Base-by-base conservation (phyloP, 2,329 filamentous ascomycete species). In the Penicillium griseofulvum region DNA sequence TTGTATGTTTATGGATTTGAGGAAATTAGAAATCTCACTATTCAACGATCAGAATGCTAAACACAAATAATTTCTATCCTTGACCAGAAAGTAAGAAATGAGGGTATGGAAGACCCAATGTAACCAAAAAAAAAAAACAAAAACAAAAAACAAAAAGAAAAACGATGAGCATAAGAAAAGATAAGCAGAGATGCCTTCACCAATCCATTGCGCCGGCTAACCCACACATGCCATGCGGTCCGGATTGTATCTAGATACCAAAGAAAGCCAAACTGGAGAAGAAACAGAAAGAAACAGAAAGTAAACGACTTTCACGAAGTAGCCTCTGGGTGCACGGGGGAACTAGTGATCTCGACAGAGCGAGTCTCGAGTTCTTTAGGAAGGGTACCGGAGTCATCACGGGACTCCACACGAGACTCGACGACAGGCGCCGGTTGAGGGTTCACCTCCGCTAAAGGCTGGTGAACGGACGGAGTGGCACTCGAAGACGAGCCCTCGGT, bases 321-420 rank as follows among this genome's bases (percentile, higher is more conserved):
- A 12, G 70, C 55, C 55, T 71, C 65, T 1, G 67, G 28, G 48
- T 71, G 61, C n/a, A 54, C 42, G 8, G 57, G 56, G 17, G 66
- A 45, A 34, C 52, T 54, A 6, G 65, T 65, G 26, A 74, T 68
- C 50, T 74, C 72, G 16, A 73, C 66, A 6, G 72, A 74, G 14
- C 69, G 68, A 19, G 68, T 65, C 45, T 74, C 70, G 4, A 74
- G 59, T 57, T 75, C 72, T 46, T 75, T 74, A 0, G 71, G 67
- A 28, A 60, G 61, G 4, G 67, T 49, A 41, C 53, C 60, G 19
- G 61, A 49, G 11, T 55, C 50, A 38, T 64, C 64, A 19, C 59
- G 61, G n/a, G 56, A 14, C 12, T 52, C 55, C n/a, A 51, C 46
- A 4, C 42, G 41, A 14, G 64, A 31, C 17, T 61, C 59, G 9